Evolutionary conservation across 2,329 filamentous ascomycete genomes (phyloP).

Genomic region (Fusarium verticillioides): DNA sequence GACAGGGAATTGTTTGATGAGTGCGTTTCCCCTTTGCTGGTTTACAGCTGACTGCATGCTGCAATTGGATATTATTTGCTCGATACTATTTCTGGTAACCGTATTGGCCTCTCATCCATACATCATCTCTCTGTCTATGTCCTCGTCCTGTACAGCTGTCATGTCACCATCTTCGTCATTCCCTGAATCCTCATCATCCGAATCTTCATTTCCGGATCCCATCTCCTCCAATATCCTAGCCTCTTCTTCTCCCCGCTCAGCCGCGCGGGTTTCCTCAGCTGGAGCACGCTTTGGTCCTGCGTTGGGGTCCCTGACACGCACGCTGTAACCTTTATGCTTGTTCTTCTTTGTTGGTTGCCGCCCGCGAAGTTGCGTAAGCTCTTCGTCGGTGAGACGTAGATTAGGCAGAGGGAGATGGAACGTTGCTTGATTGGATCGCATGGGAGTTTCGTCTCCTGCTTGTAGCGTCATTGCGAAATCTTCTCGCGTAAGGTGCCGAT

Average conservation of each 20-base stretch:
- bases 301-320: conserved; percentile 44
- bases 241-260: conserved; percentile 42
- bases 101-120: conserved; percentile 3
- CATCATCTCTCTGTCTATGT: conserved; percentile 25
- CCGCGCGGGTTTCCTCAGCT: conserved; percentile 24
- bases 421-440: conserved; percentile 45
- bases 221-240: conserved; percentile 38
- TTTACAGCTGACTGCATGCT: background rate
- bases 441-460: conserved; percentile 50
- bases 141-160: conserved; percentile 17
- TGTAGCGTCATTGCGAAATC: conserved; percentile 52
- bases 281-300: conserved; percentile 30
- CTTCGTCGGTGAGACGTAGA: conserved; percentile 50
- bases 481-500: conserved; percentile 57
- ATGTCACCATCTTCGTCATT: conserved; percentile 37
- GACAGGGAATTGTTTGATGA: background rate
- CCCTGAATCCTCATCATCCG: conserved; percentile 45
- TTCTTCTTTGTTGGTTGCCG: conserved; percentile 50
- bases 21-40: background rate
- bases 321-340: conserved; percentile 51
- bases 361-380: conserved; percentile 50
- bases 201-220: conserved; percentile 43
- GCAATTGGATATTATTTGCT: too few species aligned
- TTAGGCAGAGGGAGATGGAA: conserved; percentile 51
- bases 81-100: background rate